Conservation (phyloP, 306 rosid species). For the Prunus kanzakura region DNA sequence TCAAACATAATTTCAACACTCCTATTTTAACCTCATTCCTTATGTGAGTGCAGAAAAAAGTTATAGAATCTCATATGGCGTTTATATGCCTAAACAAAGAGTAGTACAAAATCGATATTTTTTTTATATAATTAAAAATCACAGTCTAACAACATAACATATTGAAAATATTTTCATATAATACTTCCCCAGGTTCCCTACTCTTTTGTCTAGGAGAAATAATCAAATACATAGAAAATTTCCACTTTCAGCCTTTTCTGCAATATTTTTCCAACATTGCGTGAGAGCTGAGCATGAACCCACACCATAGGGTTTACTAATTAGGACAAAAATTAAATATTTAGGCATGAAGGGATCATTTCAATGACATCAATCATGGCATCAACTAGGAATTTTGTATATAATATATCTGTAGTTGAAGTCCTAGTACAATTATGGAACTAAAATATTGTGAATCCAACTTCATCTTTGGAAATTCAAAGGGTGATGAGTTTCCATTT, state of each 20-base stretch:
- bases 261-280: neutral
- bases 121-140: too few relatives aligned
- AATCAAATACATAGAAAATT: neutral
- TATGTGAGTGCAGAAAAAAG: too few relatives aligned
- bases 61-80: too few relatives aligned
- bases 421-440: conserved; percentile 11
- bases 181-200: conserved; percentile 2
- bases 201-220: neutral
- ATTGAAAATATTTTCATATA: too few relatives aligned
- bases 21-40: too few relatives aligned
- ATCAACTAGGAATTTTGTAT: neutral
- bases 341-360: neutral
- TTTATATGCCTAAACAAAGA: too few relatives aligned
- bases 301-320: conserved; percentile 2
- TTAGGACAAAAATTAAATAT: neutral
- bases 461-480: neutral
- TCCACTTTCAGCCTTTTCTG: neutral
- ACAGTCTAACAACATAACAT: too few relatives aligned
- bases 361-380: conserved; percentile 16
- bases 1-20: too few relatives aligned
- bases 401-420: neutral
- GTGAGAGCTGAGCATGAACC: conserved; percentile 9
- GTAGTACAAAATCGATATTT: too few relatives aligned
- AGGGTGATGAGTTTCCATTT: neutral
- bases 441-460: conserved; percentile 13